A percentile compares a stretch with the other conserved stretches of the same genome.
phyloP scores from a whole-genome alignment of 257 asterid species.

The Apocynum venetum region DNA sequence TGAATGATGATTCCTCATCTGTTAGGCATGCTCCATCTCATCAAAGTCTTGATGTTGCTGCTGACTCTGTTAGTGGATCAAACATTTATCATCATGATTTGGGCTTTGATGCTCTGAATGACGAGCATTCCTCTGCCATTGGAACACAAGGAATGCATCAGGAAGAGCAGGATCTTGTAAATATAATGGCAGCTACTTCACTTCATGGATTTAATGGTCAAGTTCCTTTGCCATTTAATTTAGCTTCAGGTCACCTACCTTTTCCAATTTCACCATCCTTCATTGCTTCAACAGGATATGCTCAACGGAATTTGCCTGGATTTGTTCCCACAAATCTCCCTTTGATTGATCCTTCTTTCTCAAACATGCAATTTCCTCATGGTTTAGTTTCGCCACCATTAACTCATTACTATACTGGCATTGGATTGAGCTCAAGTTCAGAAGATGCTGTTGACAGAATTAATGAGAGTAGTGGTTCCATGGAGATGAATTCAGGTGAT shows the following conservation, averaged over 20 bases:
- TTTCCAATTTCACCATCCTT: conserved; percentile 72
- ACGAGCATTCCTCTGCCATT: conserved; percentile 51
- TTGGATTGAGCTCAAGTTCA: conserved; percentile 43
- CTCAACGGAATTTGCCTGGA: conserved; percentile 62
- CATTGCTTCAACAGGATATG: conserved; percentile 75
- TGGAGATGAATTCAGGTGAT: conserved; percentile 49
- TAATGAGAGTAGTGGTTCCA: conserved; percentile 48
- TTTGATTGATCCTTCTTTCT: conserved; percentile 38
- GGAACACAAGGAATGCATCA: conserved; percentile 58
- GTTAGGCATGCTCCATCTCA: conserved; percentile 37
- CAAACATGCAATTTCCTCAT: conserved; percentile 59
- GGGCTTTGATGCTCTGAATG: conserved; percentile 47
- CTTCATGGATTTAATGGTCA: conserved; percentile 72
- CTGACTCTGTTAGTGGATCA: conserved; percentile 50
- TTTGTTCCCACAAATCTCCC: conserved; percentile 43
- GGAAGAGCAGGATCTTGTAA: conserved; percentile 84
- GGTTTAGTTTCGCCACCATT: conserved; percentile 59
- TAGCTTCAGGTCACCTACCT: conserved; percentile 63
- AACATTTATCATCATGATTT: conserved; percentile 45
- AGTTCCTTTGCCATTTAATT: conserved; percentile 57
- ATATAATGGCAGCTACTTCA: conserved; percentile 82
- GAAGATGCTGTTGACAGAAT: conserved; percentile 53
- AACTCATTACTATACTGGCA: conserved; percentile 55
- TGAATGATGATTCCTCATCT: conserved; percentile 37
- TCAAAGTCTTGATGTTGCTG: conserved; percentile 42